Base-by-base conservation (phyloP, 2,329 filamentous ascomycete species). In the Ilyonectria destructans region DNA sequence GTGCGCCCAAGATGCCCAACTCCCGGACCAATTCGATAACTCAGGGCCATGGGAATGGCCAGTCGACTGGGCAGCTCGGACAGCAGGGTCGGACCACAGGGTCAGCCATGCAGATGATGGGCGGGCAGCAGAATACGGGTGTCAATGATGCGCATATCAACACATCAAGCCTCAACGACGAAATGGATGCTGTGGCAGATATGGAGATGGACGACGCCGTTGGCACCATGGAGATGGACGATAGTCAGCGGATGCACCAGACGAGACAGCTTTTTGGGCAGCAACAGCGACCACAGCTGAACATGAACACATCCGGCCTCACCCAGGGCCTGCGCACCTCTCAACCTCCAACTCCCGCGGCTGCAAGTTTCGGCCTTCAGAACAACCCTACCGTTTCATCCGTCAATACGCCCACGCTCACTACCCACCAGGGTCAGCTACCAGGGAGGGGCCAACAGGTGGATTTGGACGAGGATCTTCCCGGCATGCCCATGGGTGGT, bases 361-460 rank as follows among this genome's bases (percentile, higher is more conserved):
- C 93, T 29, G 89, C 92, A 54, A 91, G 88, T 75, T 94, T 96
- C 77, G 91, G 91, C 57, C 90, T 97, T 73, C 92, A 95, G 79
- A 94, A 97, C 80, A 98, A 98, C 80, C 96, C 96, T 17, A 98
- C 95, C 1, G 96, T 98, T 19, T 99, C 96, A 3, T 98, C 95
- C 4, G 96, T 98, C 62, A 98, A 98, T 80, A 98, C 96, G 0
- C 96, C 96, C 0, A 97, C 95, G 0, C 87, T 98, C 65, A 93
- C 92, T 67, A 94, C 94, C 1, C 92, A 95, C 71, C 91, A 93
- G 37, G 87, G 88, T 62, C 92, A 94, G 74, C 89, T 93, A 40
- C 87, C 89, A 48, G 88, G 85, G 68, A 86, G 86, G 73, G 90
- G 83, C 59, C 78, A 83, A 65, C 86, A 84, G 82, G 87, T 84